Evolutionary conservation across 2,329 filamentous ascomycete genomes (phyloP).

Genomic region (Chaetomiaceae sp.): DNA sequence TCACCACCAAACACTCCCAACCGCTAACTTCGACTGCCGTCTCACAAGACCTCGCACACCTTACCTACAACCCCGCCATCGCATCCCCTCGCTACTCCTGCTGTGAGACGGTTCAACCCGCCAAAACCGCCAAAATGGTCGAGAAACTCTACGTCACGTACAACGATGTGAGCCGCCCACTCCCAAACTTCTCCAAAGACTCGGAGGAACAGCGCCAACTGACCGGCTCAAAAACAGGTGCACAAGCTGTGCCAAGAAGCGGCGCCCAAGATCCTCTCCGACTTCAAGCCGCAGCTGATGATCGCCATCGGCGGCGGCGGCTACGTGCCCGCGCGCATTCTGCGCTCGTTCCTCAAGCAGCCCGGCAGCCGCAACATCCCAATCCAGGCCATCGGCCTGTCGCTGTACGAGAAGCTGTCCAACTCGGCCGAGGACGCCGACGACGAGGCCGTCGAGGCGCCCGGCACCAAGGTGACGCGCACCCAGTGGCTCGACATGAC

Average conservation of each 20-base stretch:
- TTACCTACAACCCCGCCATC: not conserved
- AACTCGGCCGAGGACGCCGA: constrained; percentile 44
- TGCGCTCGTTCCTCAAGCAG: constrained; percentile 94
- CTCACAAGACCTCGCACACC: not conserved
- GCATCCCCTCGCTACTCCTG: not conserved
- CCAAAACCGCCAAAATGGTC: constrained; percentile 58
- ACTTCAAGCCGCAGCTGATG: constrained; percentile 91
- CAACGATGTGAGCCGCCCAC: constrained; percentile 65
- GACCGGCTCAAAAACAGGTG: constrained; percentile 54
- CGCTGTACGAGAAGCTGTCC: constrained; percentile 83
- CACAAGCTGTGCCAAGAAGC: constrained; percentile 94
- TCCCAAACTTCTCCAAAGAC: no score
- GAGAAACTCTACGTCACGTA: constrained; percentile 88
- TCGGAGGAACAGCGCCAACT: not conserved
- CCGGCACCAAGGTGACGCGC: constrained; percentile 90
- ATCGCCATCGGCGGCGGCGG: constrained; percentile 97
- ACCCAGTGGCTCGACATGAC: constrained; percentile 97
- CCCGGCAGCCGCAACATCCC: constrained; percentile 88
- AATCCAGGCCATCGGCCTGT: constrained; percentile 97
- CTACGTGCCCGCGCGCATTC: constrained; percentile 93
- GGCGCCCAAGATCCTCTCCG: constrained; percentile 73
- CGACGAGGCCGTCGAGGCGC: constrained; percentile 68
- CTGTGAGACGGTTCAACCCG: not conserved
- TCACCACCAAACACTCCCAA: no score
- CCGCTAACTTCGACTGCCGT: not conserved